These are phyloP conservation scores for Raphanus hybrid DNA, from an alignment of 441 rosid species.

Conservation along the genomic window DNA sequence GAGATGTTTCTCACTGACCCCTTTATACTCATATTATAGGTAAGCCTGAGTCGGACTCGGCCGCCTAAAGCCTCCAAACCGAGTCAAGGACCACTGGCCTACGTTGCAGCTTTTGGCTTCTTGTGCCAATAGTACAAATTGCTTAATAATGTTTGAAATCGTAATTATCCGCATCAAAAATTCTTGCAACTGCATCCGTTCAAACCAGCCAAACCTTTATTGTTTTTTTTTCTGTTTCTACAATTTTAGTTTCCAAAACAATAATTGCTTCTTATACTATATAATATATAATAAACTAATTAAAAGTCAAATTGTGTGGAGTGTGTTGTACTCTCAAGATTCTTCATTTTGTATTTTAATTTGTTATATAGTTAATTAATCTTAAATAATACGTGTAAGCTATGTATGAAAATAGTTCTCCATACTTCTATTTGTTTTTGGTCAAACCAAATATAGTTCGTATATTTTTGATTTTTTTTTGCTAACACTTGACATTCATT, in stretches of 20 bases:
- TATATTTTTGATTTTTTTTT: not conserved
- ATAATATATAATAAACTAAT: not conserved
- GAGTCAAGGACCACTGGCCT: not conserved
- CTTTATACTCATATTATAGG: not conserved
- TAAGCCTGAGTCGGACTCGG: not conserved
- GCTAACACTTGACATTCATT: constrained; percentile 1
- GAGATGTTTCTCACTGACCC: not conserved
- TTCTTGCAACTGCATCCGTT: too few species aligned
- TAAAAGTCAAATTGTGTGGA: not conserved
- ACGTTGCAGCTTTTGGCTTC: not conserved
- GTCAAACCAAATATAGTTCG: too few species aligned
- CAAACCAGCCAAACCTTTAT: not conserved
- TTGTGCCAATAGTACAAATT: not conserved
- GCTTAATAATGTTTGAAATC: too few species aligned
- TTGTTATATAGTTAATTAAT: not conserved
- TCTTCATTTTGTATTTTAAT: too few species aligned
- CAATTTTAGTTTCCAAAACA: not conserved
- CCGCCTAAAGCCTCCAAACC: not conserved
- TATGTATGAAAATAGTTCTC: not conserved
- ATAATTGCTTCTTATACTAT: not conserved
- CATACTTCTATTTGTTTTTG: not conserved
- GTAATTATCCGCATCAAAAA: too few species aligned
- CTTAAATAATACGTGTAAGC: not conserved
- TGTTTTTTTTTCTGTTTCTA: not conserved
- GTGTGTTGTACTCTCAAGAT: not conserved